Evolutionary conservation across 1,139 yeast genomes (phyloP), one percentile per base, ranked within the genome.

Genomic region (Yamadazyma aaseri): DNA sequence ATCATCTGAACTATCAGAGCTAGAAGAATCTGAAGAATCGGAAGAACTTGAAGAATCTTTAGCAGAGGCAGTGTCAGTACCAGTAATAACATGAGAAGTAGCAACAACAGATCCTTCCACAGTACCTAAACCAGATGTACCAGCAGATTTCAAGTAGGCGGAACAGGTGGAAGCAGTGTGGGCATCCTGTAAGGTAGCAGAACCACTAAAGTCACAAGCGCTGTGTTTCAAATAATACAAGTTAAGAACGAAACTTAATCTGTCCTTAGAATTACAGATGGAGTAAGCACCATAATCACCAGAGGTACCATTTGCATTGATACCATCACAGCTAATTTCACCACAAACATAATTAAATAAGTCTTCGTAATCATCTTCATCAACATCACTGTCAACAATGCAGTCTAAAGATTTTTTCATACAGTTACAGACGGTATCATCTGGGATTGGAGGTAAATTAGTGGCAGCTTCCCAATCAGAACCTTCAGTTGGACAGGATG

Each of bases 401-500:
- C 75, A 69, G 22, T 49, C 46, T 36, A 65, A 56, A 6, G 71
- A 47, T 25, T 47, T 38, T 3, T 53, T 50, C 48, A 66, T 51
- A 55, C 75, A 69, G 29, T 60, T 56, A 58, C 75, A 69, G 25
- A 54, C 48, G 17, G 46, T 53, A 26, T 58, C 49, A 44, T 68
- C 69, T 17, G 75, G 74, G 28, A 73, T 66, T 39, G 74, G 75
- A 24, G 75, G 75, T 46, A 69, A 64, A 15, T 41, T 49, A 20
- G 64, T 50, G 18, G 67, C 55, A 30, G 74, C 74, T 25, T 47
- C 45, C 74, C 74, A 69, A 39, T 55, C 55, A 9, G 58, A 41
- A 20, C 60, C 61, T 14, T 52, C 37, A 16, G 64, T 56, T 26
- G 75, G 75, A 49, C 75, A 69, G 20, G 62, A 35, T 39, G 63